Conservation (phyloP, 306 rosid species). For the Gillenia trifoliata region DNA sequence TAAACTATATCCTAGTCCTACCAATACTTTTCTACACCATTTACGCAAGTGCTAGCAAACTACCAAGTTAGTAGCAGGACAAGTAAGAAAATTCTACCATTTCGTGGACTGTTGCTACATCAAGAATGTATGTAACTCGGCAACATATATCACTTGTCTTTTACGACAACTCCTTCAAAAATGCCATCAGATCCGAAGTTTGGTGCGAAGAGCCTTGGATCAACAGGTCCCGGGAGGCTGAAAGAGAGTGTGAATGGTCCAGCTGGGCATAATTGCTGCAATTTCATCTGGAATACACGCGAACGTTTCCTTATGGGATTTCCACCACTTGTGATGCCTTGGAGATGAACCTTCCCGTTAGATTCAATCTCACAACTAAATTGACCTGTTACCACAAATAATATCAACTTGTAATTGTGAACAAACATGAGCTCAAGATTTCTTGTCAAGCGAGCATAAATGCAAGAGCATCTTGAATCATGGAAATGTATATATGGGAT, state of each 20-base stretch:
- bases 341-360: slow-evolving; percentile 59
- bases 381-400: slow-evolving; percentile 38
- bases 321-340: slow-evolving; percentile 50
- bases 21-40: neutral
- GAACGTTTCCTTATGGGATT: slow-evolving; percentile 48
- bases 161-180: slow-evolving; percentile 62
- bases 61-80: neutral
- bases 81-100: slow-evolving; percentile 1
- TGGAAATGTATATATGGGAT: too few relatives aligned
- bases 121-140: neutral
- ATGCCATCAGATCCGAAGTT: slow-evolving; percentile 64
- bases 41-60: neutral
- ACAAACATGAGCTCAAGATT: neutral
- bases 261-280: slow-evolving; percentile 46
- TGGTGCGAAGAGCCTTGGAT: slow-evolving; percentile 74
- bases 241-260: slow-evolving; percentile 71
- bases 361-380: slow-evolving; percentile 68
- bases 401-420: neutral
- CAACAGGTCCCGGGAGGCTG: slow-evolving; percentile 76
- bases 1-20: neutral
- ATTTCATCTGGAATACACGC: slow-evolving; percentile 47
- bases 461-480: neutral
- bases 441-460: neutral
- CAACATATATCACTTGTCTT: slow-evolving; percentile 26
- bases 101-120: neutral